Evolutionary conservation across 148 eudicot genomes (phyloP).

Genomic region (Chenopodium berlandieri): DNA sequence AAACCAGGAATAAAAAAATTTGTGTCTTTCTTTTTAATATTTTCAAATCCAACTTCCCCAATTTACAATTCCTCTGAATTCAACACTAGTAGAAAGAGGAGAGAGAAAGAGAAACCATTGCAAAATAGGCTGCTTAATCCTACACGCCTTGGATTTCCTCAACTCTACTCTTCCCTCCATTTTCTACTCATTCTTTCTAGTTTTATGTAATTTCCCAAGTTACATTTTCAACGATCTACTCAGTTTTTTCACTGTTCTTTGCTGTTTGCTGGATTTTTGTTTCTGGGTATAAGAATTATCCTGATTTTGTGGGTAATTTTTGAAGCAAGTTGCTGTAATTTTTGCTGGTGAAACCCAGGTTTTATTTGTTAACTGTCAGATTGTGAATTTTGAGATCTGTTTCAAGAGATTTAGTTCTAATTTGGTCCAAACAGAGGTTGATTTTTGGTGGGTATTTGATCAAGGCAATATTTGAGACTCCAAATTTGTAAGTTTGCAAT

Average conservation of each 20-base stretch:
- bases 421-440: conserved; percentile 7
- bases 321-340: background rate
- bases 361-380: background rate
- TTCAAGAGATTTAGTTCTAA: background rate
- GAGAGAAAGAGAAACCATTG: background rate
- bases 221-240: background rate
- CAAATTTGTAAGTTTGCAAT: conserved; percentile 13
- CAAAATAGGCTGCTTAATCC: conserved; percentile 5
- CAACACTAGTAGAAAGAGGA: conserved; percentile 3
- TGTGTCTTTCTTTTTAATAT: background rate
- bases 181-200: background rate
- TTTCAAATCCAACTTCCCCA: background rate
- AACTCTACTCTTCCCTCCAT: background rate
- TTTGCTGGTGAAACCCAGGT: background rate
- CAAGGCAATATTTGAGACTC: conserved; percentile 14
- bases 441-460: conserved; percentile 22
- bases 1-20: background rate
- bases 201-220: background rate
- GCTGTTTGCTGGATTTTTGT: background rate
- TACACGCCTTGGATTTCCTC: background rate
- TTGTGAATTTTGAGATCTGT: conserved; percentile 13
- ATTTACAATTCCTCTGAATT: background rate
- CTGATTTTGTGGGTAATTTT: background rate
- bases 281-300: background rate
- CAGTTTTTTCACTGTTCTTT: background rate